These are phyloP conservation scores for Stagonosporopsis cucurbitacearum DNA, from an alignment of 2,329 filamentous ascomycete genomes.

Conservation along the genomic window DNA sequence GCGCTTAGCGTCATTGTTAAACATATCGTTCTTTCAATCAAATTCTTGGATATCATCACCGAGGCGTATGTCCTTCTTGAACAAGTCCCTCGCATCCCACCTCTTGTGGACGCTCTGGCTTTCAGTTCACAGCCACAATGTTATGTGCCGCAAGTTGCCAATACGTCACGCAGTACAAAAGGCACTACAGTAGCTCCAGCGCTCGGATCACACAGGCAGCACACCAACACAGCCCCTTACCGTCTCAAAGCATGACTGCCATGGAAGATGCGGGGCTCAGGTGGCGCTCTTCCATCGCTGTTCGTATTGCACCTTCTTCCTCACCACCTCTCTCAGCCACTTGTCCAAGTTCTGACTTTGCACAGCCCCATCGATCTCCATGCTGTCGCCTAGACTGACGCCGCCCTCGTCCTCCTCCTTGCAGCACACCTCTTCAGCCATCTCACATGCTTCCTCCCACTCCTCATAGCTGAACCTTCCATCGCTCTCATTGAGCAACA, in stretches of 20 bases:
- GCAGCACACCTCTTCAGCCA: conserved; percentile 71
- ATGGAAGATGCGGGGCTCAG: conserved; percentile 26
- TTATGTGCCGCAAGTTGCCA: no score
- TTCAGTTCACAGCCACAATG: neutral
- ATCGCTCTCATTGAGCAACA: conserved; percentile 82
- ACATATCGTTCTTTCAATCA: neutral
- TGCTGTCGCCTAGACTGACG: conserved; percentile 41
- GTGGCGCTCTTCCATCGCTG: conserved; percentile 51
- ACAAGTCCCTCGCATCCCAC: neutral
- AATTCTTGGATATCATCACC: neutral
- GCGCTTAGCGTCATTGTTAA: neutral
- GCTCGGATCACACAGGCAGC: neutral
- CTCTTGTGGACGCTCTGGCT: neutral
- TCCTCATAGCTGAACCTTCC: conserved; percentile 76
- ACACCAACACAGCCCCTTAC: neutral
- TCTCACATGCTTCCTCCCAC: conserved; percentile 74
- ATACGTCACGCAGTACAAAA: neutral
- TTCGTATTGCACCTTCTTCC: conserved; percentile 49
- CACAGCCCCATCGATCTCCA: conserved; percentile 47
- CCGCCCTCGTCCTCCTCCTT: conserved; percentile 50
- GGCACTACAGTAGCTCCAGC: neutral
- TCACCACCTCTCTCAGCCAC: conserved; percentile 52
- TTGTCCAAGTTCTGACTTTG: conserved; percentile 41
- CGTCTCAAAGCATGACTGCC: neutral
- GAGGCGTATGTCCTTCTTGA: neutral